Percentiles rank a stretch among this genome's conserved stretches.
Conservation (phyloP, 345 rosid genomes). For the Mercurialis annua region DNA sequence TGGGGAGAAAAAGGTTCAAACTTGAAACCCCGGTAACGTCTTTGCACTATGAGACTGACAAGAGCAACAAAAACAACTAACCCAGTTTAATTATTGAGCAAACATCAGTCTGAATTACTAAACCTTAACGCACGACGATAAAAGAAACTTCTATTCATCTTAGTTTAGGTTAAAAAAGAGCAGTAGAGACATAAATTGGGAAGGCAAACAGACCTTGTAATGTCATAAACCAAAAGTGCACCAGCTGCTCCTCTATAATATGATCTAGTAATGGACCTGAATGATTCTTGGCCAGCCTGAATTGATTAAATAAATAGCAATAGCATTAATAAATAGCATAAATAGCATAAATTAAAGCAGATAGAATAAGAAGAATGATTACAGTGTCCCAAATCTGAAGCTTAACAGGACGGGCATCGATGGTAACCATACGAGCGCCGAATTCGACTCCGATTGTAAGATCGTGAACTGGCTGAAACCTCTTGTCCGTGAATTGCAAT, state of each 20-base stretch:
- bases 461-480: conserved; percentile 76
- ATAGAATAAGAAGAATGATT: not conserved
- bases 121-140: too few species aligned
- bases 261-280: conserved; percentile 20
- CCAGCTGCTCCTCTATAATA: conserved; percentile 25
- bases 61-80: too few species aligned
- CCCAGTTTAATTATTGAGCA: too few species aligned
- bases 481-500: conserved; percentile 70
- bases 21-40: too few species aligned
- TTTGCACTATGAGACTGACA: too few species aligned
- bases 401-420: conserved; percentile 55
- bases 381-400: conserved; percentile 81
- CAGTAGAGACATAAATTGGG: not conserved
- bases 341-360: not conserved
- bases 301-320: not conserved
- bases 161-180: too few species aligned
- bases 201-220: conserved; percentile 18
- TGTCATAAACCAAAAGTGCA: conserved; percentile 28
- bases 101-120: too few species aligned
- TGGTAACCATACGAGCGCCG: conserved; percentile 75
- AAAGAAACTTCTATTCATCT: too few species aligned
- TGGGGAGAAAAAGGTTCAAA: too few species aligned
- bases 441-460: conserved; percentile 73
- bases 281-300: conserved; percentile 26
- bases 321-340: too few species aligned